Base-by-base conservation (phyloP, 2,329 filamentous ascomycete species). In the Nemania abortiva region DNA sequence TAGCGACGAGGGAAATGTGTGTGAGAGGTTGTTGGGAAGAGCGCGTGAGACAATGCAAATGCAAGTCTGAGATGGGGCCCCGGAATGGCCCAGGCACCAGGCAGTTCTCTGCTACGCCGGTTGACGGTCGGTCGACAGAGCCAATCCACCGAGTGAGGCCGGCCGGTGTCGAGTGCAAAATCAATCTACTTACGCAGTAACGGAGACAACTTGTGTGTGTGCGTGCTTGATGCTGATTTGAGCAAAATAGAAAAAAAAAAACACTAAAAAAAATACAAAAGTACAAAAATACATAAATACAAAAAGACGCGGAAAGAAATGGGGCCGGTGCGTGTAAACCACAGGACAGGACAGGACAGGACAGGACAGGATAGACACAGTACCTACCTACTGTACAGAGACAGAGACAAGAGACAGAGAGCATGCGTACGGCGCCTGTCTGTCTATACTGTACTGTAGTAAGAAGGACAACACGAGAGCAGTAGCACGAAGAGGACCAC, bases 241-340 rank as follows among this genome's bases (percentile, higher is more conserved):
- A 27, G 58, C 27, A 42, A 49, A 20, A 6, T 58, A 70, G 60
- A 53, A 63, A 62, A 49, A 24, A 53, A 7, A 57, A 20, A 63
- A 65, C 5, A 27, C 24, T 27, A 63, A 61, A 70, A 62, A 56
- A 65, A 59, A 49, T 18, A 53, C 3, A 57, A 20, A 63, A 63
- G 63, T 29, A 70, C 61, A 61, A 70, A 62, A 56, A 9, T 37
- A 37, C 34, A 37, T 3, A 64, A 61, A 42, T 15, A 52, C 11
- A 57, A n/a, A 62, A 65, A 65, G 63, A 60, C 50, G 50, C 55
- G 59, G 67, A 61, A 71, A 71, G 61, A 66, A 64, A 59, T 63
- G 53, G 56, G 56, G 49, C 34, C 42, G 15, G 55, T 57, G 66
- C 55, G 59, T 54, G 39, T 55, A 66, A 47, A 55, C 60, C 5